These are phyloP conservation scores for Rhodotorula sp. DNA, from an alignment of 1,284 basidiomycete genomes.

Conservation along the genomic window DNA sequence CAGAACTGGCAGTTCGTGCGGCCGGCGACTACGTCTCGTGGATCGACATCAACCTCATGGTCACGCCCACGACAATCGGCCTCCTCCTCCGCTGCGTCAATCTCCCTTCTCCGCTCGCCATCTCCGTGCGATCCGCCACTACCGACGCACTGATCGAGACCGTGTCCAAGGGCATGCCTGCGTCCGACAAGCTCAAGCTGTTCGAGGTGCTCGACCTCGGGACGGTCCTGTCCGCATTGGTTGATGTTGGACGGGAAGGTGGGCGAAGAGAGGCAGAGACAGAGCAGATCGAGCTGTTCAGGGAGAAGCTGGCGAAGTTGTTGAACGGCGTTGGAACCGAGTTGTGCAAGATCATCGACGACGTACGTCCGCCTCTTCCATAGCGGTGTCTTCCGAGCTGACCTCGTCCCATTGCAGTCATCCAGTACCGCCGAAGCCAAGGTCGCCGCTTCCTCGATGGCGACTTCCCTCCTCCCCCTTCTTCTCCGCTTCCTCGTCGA, in stretches of 20 bases:
- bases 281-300: slow-evolving; percentile 71
- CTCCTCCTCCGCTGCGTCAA: slow-evolving; percentile 82
- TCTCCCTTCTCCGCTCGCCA: slow-evolving; percentile 58
- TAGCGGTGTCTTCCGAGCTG: not conserved
- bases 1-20: slow-evolving; percentile 84
- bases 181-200: slow-evolving; percentile 83
- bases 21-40: slow-evolving; percentile 94
- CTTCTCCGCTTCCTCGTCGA: slow-evolving; percentile 88
- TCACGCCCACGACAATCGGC: slow-evolving; percentile 84
- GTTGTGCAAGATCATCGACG: slow-evolving; percentile 73
- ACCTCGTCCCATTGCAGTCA: slow-evolving; percentile 54
- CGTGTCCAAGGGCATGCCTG: slow-evolving; percentile 88
- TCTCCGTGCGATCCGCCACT: slow-evolving; percentile 79
- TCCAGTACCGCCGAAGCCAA: slow-evolving; percentile 63
- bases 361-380: slow-evolving; percentile 57
- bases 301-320: slow-evolving; percentile 82
- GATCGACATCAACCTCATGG: slow-evolving; percentile 95
- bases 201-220: slow-evolving; percentile 84
- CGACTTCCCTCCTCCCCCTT: slow-evolving; percentile 72
- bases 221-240: slow-evolving; percentile 73
- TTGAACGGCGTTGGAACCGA: slow-evolving; percentile 82
- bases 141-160: slow-evolving; percentile 77
- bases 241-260: slow-evolving; percentile 68
- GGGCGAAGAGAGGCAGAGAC: slow-evolving; percentile 64
- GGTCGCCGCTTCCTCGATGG: slow-evolving; percentile 65